Evolutionary conservation across 1,284 basidiomycete species (phyloP).

Genomic region (Ganoderma lingzhi): DNA sequence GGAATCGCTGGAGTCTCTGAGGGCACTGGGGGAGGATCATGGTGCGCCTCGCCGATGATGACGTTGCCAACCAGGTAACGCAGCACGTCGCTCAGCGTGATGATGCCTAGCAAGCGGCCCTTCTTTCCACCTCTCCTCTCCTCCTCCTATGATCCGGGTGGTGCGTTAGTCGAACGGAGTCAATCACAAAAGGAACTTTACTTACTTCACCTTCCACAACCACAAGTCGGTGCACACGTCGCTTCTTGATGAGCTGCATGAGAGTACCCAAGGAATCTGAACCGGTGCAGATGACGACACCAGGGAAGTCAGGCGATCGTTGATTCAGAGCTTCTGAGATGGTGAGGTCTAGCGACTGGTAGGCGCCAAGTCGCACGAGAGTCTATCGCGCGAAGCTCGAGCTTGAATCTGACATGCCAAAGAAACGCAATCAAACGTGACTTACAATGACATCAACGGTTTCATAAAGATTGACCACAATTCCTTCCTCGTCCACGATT

Average conservation of each 20-base stretch:
- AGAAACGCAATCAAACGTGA: constrained; percentile 33
- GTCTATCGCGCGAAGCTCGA: constrained; percentile 61
- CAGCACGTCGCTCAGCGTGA: constrained; percentile 92
- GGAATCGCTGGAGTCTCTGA: background rate
- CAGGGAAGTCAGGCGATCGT: constrained; percentile 92
- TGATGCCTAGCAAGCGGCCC: constrained; percentile 87
- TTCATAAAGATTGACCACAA: constrained; percentile 97
- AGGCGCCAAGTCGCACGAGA: constrained; percentile 93
- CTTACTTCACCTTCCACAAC: constrained; percentile 88
- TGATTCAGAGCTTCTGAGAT: constrained; percentile 93
- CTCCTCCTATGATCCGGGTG: constrained; percentile 63
- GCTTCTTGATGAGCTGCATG: constrained; percentile 91
- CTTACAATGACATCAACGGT: constrained; percentile 98
- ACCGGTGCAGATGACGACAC: constrained; percentile 95
- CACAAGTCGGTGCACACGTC: constrained; percentile 92
- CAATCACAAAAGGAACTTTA: constrained; percentile 14
- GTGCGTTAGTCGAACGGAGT: constrained; percentile 23
- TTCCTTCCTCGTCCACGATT: constrained; percentile 92
- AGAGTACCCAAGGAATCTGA: constrained; percentile 94
- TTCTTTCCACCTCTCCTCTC: constrained; percentile 80
- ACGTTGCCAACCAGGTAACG: constrained; percentile 83
- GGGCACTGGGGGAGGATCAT: constrained; percentile 10
- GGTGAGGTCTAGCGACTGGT: constrained; percentile 95
- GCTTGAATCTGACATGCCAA: constrained; percentile 18
- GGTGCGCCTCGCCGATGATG: constrained; percentile 50